Evolutionary conservation across 139 green algal species (phyloP).

Genomic region (Coccomyxa sp.): DNA sequence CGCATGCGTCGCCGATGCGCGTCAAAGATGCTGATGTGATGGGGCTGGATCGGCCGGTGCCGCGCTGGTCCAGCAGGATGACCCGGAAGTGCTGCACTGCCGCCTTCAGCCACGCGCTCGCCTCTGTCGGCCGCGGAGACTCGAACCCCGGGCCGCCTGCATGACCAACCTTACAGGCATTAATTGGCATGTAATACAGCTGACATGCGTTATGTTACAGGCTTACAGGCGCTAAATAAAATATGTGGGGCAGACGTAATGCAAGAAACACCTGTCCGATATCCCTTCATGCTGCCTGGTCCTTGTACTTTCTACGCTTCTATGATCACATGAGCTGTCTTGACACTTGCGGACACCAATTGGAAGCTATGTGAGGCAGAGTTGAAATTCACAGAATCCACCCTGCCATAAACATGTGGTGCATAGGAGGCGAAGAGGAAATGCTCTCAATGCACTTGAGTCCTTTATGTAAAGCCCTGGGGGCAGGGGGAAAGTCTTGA

Average conservation of each 20-base stretch:
- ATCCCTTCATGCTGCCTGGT: neutral
- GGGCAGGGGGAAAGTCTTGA: too few species aligned
- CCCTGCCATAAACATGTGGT: too few species aligned
- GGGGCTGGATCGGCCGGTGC: conserved; percentile 61
- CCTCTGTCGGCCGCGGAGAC: conserved; percentile 56
- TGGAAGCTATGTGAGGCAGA: too few species aligned
- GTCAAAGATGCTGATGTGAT: conserved; percentile 64
- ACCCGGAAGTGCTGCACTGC: conserved; percentile 68
- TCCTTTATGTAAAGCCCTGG: too few species aligned
- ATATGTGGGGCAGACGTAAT: too few species aligned
- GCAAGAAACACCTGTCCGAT: neutral
- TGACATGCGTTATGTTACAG: neutral
- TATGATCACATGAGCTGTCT: too few species aligned
- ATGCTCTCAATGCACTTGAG: too few species aligned
- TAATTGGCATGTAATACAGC: too few species aligned
- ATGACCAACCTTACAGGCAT: neutral
- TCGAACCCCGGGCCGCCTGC: conserved; percentile 88
- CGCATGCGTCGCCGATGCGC: conserved; percentile 31
- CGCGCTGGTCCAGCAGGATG: conserved; percentile 85
- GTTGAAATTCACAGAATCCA: too few species aligned
- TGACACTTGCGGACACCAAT: too few species aligned
- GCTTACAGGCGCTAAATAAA: neutral
- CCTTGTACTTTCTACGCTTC: neutral
- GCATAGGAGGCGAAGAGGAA: too few species aligned
- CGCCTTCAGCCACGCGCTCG: conserved; percentile 73